These are phyloP conservation scores for Pleurostoma richardsiae DNA, from an alignment of 2,329 filamentous ascomycete genomes.

Conservation along the genomic window DNA sequence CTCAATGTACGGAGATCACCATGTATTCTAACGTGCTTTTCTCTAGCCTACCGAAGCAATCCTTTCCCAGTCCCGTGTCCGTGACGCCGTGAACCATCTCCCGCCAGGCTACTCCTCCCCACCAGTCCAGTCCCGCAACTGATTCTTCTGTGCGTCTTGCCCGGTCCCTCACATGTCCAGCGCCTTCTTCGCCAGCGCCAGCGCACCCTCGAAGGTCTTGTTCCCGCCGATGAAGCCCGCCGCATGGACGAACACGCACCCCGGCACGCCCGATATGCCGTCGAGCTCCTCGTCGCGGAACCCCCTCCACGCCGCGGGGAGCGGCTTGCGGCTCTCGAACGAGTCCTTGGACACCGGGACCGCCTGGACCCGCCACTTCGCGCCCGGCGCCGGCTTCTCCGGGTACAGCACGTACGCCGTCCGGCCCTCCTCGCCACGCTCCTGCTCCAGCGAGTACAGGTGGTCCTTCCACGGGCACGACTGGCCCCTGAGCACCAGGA, in stretches of 20 bases:
- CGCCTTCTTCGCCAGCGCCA: constrained; percentile 79
- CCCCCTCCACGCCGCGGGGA: constrained; percentile 89
- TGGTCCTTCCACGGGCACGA: constrained; percentile 96
- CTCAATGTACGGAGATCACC: neutral
- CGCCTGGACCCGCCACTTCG: constrained; percentile 91
- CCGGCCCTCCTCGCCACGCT: constrained; percentile 44
- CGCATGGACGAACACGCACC: constrained; percentile 89
- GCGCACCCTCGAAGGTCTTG: constrained; percentile 81
- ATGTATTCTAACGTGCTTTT: neutral
- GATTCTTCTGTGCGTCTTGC: too few relatives aligned
- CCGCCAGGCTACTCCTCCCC: too few relatives aligned
- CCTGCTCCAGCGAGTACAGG: constrained; percentile 78
- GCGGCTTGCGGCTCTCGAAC: constrained; percentile 85
- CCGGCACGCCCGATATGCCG: constrained; percentile 60
- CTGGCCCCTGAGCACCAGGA: constrained; percentile 73
- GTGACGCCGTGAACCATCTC: too few relatives aligned
- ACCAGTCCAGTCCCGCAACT: too few relatives aligned
- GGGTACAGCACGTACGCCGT: constrained; percentile 89
- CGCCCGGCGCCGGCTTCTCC: constrained; percentile 67
- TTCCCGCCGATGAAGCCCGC: constrained; percentile 96
- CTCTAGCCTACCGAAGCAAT: neutral
- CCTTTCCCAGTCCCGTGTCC: neutral
- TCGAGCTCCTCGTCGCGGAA: constrained; percentile 83
- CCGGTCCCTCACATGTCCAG: constrained; percentile 36
- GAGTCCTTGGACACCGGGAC: constrained; percentile 82